These are phyloP conservation scores for Heliocybe sulcata DNA, from an alignment of 1,284 basidiomycete genomes.

Conservation along the genomic window DNA sequence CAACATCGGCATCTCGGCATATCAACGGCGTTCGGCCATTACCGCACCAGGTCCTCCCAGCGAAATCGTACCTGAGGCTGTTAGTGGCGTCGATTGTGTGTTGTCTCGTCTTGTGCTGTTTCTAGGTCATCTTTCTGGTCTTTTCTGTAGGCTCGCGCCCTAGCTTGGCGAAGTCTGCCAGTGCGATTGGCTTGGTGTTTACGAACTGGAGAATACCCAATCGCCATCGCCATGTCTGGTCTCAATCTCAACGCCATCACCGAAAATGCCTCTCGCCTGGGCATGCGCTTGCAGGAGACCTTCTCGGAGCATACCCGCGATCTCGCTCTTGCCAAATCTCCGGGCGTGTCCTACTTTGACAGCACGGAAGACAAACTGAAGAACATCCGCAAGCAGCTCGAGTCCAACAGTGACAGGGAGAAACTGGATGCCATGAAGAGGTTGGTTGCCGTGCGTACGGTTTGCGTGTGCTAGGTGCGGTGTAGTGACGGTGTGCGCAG, in stretches of 20 bases:
- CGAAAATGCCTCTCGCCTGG: constrained; percentile 75
- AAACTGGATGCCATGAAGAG: constrained; percentile 92
- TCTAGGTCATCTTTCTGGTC: too few relatives aligned
- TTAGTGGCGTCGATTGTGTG: too few relatives aligned
- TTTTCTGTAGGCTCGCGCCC: too few relatives aligned
- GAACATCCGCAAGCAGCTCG: constrained; percentile 79
- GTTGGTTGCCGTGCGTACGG: constrained; percentile 72
- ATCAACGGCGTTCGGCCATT: too few relatives aligned
- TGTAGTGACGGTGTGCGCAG: constrained; percentile 30
- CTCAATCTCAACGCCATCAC: constrained; percentile 63
- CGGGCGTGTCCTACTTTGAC: constrained; percentile 57
- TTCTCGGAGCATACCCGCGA: constrained; percentile 75
- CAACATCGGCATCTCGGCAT: too few relatives aligned
- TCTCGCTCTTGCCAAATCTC: constrained; percentile 46
- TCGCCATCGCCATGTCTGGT: constrained; percentile 29
- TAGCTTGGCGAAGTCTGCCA: too few relatives aligned
- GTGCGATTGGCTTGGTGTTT: too few relatives aligned
- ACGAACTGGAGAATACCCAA: too few relatives aligned
- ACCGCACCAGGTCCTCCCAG: too few relatives aligned
- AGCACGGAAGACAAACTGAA: constrained; percentile 65
- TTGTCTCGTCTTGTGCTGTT: too few relatives aligned
- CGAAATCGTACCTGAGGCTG: too few relatives aligned
- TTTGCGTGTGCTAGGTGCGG: background rate
- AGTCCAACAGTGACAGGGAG: constrained; percentile 81
- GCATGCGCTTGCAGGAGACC: constrained; percentile 73